Base-by-base conservation (phyloP, 1,284 basidiomycete species). In the Cerrena zonata region DNA sequence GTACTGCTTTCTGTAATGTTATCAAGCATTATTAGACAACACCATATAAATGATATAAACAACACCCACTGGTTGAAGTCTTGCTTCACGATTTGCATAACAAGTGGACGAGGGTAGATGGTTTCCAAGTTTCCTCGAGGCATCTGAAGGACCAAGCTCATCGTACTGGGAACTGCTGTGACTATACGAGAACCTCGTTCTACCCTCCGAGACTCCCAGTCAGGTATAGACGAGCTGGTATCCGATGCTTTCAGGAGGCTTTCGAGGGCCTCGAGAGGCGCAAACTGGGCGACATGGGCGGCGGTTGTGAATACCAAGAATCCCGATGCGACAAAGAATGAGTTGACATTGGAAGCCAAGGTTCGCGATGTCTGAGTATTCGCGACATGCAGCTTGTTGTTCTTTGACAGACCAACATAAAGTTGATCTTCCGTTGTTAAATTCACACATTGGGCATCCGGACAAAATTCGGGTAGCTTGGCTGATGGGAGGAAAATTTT, bases 61-160 rank as follows among this genome's bases (percentile, higher is more conserved):
- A 2, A 46, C 27, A 42, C 11, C 25, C 61, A 94, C 92, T 65
- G 70, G 45, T 85, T 75, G 11, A 94, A 74, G 62, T 93, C 88
- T 45, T 80, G 73, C 48, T 78, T 76, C 1, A 95, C 85, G 2
- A 90, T 84, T 47, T 86, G 80, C 69, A 97, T 82, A 2, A 98
- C 94, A 54, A 99, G 72, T 1, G 95, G 89, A 27, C 96, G 76
- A 1, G 96, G 96, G 60, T 88, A 91, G 50, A 99, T 86, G 0
- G 93, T 97, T 72, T 99, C 96, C 49, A 99, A 66, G 67, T 99
- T 99, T 0, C 96, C 96, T 58, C 96, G 74, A 0, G 95, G 96
- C 94, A 99, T 99, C 71, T 99, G 96, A 12, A 99, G 71, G 1
- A 99, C 89, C 15, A 97, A 69, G 56, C 79, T 86, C 91, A 96